Percentiles rank a stretch among this genome's conserved stretches.
These are phyloP conservation scores for Nissolia schottii DNA, from an alignment of 306 rosid species.

Conservation along the genomic window DNA sequence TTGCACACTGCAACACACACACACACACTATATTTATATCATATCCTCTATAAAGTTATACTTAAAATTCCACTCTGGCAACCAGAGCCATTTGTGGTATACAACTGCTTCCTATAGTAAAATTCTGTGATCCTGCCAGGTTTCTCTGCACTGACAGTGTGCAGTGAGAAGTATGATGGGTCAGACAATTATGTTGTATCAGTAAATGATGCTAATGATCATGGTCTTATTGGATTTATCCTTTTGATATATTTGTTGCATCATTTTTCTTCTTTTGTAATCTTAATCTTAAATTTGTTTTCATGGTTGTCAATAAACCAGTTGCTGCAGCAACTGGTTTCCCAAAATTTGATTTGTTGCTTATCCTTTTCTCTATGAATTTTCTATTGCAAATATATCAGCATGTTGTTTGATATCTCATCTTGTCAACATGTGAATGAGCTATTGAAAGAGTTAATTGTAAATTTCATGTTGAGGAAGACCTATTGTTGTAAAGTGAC, in stretches of 20 bases:
- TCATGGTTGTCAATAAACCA: background rate
- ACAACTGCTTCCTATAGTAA: slow-evolving; percentile 76
- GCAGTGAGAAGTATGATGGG: slow-evolving; percentile 99
- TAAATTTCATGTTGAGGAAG: background rate
- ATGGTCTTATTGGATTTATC: background rate
- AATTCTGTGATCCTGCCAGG: slow-evolving; percentile 81
- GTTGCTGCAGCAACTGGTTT: background rate
- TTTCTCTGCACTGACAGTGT: slow-evolving; percentile 99
- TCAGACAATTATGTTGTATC: slow-evolving; percentile 45
- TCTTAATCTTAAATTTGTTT: background rate
- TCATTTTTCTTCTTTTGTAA: background rate
- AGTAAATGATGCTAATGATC: background rate
- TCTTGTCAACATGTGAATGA: background rate
- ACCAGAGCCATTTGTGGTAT: slow-evolving; percentile 62
- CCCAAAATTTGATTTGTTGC: background rate
- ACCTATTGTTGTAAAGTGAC: background rate
- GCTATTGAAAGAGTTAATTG: background rate
- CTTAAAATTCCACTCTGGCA: slow-evolving; percentile 56
- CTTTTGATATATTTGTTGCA: background rate
- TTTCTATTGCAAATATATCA: background rate
- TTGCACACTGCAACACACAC: background rate
- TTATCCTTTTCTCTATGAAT: background rate
- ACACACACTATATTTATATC: background rate
- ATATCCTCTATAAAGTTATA: slow-evolving; percentile 21
- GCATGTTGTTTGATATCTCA: background rate